phyloP scores from a whole-genome alignment of 2,329 filamentous ascomycete species.

The Aurifilum marmelostoma region DNA sequence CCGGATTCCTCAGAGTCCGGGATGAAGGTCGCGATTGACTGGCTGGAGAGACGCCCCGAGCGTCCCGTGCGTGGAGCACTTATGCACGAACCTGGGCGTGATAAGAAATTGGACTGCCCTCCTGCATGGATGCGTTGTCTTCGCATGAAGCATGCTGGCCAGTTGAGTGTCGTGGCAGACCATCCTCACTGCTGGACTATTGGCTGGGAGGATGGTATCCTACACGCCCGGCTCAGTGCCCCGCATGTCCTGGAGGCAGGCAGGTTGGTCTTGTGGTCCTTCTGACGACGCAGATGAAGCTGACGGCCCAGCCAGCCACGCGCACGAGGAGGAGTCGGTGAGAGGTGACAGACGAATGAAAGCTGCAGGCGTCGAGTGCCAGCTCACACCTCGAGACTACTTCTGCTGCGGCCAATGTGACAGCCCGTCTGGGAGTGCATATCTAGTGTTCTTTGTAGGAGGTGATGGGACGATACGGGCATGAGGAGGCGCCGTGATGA shows the following conservation, averaged over 20 bases:
- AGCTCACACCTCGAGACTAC: slow-evolving; percentile 47
- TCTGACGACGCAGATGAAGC: slow-evolving; percentile 14
- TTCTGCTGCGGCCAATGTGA: slow-evolving; percentile 48
- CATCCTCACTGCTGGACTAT: slow-evolving; percentile 40
- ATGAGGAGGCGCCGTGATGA: slow-evolving; percentile 27
- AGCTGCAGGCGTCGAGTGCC: slow-evolving; percentile 45
- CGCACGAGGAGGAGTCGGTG: not conserved
- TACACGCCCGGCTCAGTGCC: slow-evolving; percentile 42
- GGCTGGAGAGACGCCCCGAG: slow-evolving; percentile 15
- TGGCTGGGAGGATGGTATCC: slow-evolving; percentile 43
- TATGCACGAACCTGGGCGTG: slow-evolving; percentile 21
- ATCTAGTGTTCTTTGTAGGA: slow-evolving; percentile 17
- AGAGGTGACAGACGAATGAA: slow-evolving; percentile 43
- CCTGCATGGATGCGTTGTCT: slow-evolving; percentile 48
- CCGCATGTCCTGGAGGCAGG: slow-evolving; percentile 27
- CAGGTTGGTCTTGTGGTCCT: slow-evolving; percentile 7
- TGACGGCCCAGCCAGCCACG: slow-evolving; percentile 8
- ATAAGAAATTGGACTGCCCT: slow-evolving; percentile 30
- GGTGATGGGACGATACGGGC: slow-evolving; percentile 20
- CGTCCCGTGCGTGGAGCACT: slow-evolving; percentile 25
- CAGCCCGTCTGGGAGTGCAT: slow-evolving; percentile 38
- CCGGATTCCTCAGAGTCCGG: not conserved
- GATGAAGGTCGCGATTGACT: not conserved
- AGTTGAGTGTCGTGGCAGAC: slow-evolving; percentile 18
- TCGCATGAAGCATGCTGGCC: slow-evolving; percentile 43